Conservation (phyloP, 371 early-diverging fungal genomes). For the Cokeromyces recurvatus region DNA sequence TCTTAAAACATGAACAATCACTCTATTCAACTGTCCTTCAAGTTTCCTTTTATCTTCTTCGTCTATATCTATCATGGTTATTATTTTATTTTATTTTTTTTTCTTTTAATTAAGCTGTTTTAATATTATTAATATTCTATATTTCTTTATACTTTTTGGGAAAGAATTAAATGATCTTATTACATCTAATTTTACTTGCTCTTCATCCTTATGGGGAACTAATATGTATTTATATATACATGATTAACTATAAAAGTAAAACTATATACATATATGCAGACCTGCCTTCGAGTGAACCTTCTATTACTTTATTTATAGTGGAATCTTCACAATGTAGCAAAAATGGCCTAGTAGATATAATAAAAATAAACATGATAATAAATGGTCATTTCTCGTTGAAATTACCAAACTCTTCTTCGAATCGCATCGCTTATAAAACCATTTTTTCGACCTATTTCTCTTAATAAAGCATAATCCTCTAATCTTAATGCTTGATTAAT, state of each 20-base stretch:
- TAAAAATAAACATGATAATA: too few species aligned
- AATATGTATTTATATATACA: too few species aligned
- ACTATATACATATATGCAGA: too few species aligned
- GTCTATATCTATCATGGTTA: slow-evolving; percentile 17
- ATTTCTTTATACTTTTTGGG: slow-evolving; percentile 21
- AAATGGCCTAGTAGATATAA: slow-evolving; percentile 33
- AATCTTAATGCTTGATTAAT: slow-evolving; percentile 53
- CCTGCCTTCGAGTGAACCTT: slow-evolving; percentile 13
- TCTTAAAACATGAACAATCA: slow-evolving; percentile 50
- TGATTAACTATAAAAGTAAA: too few species aligned
- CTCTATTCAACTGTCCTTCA: slow-evolving; percentile 37
- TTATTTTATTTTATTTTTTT: neutral
- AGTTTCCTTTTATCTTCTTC: slow-evolving; percentile 29
- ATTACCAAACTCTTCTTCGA: slow-evolving; percentile 49
- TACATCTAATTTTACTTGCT: slow-evolving; percentile 48
- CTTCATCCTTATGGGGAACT: slow-evolving; percentile 45
- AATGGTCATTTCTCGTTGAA: too few species aligned
- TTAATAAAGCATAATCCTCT: slow-evolving; percentile 37
- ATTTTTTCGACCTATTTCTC: slow-evolving; percentile 41
- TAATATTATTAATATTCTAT: too few species aligned
- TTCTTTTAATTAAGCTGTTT: neutral
- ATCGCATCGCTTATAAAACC: slow-evolving; percentile 22
- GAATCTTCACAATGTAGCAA: slow-evolving; percentile 30
- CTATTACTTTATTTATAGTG: neutral
- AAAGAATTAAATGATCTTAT: slow-evolving; percentile 46